phyloP scores from a whole-genome alignment of 306 rosid species.

The Dryas alaskensis region DNA sequence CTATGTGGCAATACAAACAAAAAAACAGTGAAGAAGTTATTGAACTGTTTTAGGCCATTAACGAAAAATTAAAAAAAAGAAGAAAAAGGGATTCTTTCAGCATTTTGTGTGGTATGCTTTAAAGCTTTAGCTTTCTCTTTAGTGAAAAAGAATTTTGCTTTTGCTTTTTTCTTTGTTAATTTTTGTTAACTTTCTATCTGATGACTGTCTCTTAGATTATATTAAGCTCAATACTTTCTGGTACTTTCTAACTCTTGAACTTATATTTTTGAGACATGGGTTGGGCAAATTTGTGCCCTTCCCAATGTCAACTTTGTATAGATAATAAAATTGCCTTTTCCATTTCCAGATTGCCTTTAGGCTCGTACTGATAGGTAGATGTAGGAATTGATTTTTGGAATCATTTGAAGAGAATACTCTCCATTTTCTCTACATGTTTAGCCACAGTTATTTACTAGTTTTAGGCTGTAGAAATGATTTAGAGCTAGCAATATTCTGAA shows the following conservation, averaged over 20 bases:
- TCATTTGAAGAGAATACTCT: conserved; percentile 3
- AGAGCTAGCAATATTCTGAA: conserved; percentile 13
- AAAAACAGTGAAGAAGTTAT: conserved; percentile 1
- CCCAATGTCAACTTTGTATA: conserved; percentile 1
- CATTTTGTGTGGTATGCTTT: conserved; percentile 32
- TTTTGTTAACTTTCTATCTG: conserved; percentile 7
- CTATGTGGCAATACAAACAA: neutral
- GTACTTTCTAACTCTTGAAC: conserved; percentile 16
- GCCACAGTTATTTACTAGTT: conserved; percentile 2
- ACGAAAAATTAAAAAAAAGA: conserved; percentile 14
- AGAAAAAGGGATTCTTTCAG: conserved; percentile 28
- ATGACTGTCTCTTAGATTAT: conserved; percentile 9
- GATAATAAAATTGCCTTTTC: neutral
- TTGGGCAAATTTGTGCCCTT: conserved; percentile 17
- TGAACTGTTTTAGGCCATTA: conserved; percentile 9
- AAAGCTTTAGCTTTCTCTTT: conserved; percentile 30
- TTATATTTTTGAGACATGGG: conserved; percentile 18
- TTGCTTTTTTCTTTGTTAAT: conserved; percentile 25
- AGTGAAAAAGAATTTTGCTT: conserved; percentile 34
- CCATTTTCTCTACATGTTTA: conserved; percentile 12
- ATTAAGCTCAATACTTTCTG: neutral
- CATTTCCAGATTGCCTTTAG: neutral
- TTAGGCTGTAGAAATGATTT: conserved; percentile 13
- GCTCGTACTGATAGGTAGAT: conserved; percentile 1
- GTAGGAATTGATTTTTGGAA: conserved; percentile 1